Conservation (phyloP, 129 eudicot species). For the Flaveria robusta region DNA sequence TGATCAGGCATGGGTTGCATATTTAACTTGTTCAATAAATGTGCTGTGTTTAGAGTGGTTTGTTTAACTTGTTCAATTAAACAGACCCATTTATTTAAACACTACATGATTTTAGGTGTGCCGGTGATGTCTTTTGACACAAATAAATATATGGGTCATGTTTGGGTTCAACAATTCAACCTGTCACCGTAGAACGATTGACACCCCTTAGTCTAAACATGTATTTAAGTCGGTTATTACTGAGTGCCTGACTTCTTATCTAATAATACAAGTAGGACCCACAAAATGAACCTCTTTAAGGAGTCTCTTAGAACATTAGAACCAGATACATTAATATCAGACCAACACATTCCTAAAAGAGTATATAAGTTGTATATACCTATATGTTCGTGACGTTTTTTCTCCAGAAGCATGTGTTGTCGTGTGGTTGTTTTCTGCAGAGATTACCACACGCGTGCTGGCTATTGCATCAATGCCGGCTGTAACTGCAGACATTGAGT, state of each 20-base stretch:
- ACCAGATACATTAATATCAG: background rate
- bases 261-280: background rate
- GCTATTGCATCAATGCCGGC: constrained; percentile 94
- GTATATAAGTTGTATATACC: constrained; percentile 37
- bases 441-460: constrained; percentile 66
- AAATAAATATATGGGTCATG: background rate
- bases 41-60: too few relatives aligned
- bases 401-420: constrained; percentile 65
- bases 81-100: background rate
- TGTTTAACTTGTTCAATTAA: background rate
- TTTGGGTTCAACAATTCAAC: background rate
- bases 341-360: background rate
- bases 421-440: constrained; percentile 44
- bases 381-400: constrained; percentile 52
- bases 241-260: background rate
- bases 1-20: too few relatives aligned
- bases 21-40: background rate
- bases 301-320: background rate
- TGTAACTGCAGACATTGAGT: constrained; percentile 78
- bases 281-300: background rate
- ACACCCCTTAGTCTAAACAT: background rate
- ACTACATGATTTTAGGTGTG: background rate
- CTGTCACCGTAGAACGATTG: background rate
- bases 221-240: background rate
- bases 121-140: background rate